Base-by-base conservation (phyloP, 306 rosid genomes). In the Trichosanthes truncata region DNA sequence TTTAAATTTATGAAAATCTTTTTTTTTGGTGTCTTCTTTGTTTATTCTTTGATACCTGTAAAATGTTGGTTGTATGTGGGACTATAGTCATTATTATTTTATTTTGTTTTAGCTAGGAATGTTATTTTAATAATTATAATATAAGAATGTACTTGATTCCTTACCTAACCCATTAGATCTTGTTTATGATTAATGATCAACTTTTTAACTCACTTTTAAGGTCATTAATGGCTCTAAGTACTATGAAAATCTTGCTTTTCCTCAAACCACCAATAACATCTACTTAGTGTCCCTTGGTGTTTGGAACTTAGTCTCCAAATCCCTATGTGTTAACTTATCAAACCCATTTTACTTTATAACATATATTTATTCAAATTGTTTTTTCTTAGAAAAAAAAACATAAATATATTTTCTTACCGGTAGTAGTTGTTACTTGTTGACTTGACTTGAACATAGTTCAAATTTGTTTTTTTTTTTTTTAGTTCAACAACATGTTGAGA, bases 221-320 rank as follows among this genome's bases (percentile, higher is more conserved):
- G 49, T 78, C 59, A 72, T 77, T 76, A 71, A 23, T 31, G 46
- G 3, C 38, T 48, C 23, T 52, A 83, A 78, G 77, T 84, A 84
- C 82, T 71, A 81, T 31, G 72, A 61, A 21, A 78, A 84, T 81
- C 84, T 53, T 25, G 82, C 56, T 81, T 81, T 81, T 51, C 57
- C 67, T 78, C 75, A 51, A 84, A 48, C 67, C 79, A 78, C 66
- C 77, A 73, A 73, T 73, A 17, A 17, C 77, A 73, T 29, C 25
- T 67, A 29, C 31, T 29, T 20, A 63, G 29, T 46, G 72, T n/a
- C 77, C 77, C 60, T 45, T 73, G 13, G 1, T 73, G 60, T 46
- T 73, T 48, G 77, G 77, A 73, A 73, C 77, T 73, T 38, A 38
- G 9, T 38, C 49, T 38, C 74, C 77, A 46, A 73, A 73, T 73